Evolutionary conservation across 345 rosid genomes (phyloP), one percentile per base, ranked within the genome.

Genomic region (Acer negundo): DNA sequence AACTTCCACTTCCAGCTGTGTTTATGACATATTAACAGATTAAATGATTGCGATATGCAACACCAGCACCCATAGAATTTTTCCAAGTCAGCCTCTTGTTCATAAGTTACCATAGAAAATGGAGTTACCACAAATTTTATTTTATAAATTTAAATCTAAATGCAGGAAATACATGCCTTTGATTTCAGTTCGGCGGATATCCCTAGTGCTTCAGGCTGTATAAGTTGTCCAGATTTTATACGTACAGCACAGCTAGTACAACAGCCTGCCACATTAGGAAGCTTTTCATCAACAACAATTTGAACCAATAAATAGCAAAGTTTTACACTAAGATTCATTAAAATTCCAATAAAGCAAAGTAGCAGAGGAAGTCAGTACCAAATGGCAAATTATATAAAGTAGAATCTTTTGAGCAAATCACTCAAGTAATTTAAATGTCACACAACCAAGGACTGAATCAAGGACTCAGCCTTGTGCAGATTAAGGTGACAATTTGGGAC

Each of bases 181-280:
- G 90, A 85, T 84, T 90, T 95, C 40, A 95, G 64, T 81, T 95
- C 98, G 19, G 98, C 90, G 72, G 99, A 95, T 80, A 95, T 95
- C 75, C 98, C 98, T 16, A 95, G 84, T 10, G 99, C 98, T 87
- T 95, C 98, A 3, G 99, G 99, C 81, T 95, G 99, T 80, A 90
- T 85, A 75, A 95, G 72, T 78, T 93, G 76, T 74, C 98, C 97
- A 70, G 97, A 93, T 85, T 90, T 93, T 64, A 93, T 85, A 63
- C 99, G 97, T 11, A 95, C 99, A 0, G 99, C 98, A 77, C 99
- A 95, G 73, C 99, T 95, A 74, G 99, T 95, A 75, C 99, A 95
- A 73, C 99, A 95, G 82, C 99, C 98, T 95, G 87, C 72, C 67
- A 83, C 69, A 8, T 10, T 24, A 64, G 51, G 24, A 62, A 75